Percentiles rank a stretch among this genome's conserved stretches.
These are phyloP conservation scores for Maudiozyma saulgeensis DNA, from an alignment of 805 yeast genomes.

Conservation along the genomic window DNA sequence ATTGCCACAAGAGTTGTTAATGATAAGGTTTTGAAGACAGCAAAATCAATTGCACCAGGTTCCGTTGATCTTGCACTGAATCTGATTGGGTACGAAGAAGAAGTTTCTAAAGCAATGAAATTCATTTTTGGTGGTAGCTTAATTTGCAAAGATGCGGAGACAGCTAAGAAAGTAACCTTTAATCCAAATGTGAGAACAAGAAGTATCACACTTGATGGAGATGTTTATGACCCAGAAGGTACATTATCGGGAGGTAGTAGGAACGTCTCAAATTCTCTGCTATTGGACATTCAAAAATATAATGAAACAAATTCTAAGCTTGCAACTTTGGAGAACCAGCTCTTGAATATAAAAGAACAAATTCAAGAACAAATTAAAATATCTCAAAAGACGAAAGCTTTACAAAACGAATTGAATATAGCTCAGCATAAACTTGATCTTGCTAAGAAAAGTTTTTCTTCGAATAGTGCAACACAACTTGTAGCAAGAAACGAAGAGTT, in stretches of 20 bases:
- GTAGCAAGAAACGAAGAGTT: slow-evolving; percentile 41
- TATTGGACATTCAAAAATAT: slow-evolving; percentile 57
- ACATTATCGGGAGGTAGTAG: slow-evolving; percentile 93
- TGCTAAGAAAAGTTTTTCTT: slow-evolving; percentile 44
- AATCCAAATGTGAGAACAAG: slow-evolving; percentile 71
- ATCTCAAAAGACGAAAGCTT: slow-evolving; percentile 40
- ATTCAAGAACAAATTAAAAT: slow-evolving; percentile 35
- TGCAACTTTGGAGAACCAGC: slow-evolving; percentile 34
- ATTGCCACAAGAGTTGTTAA: slow-evolving; percentile 54
- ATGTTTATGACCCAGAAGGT: slow-evolving; percentile 92
- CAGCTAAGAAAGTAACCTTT: slow-evolving; percentile 84
- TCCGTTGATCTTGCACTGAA: slow-evolving; percentile 86
- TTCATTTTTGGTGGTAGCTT: slow-evolving; percentile 87
- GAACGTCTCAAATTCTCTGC: slow-evolving; percentile 45
- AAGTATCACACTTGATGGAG: slow-evolving; percentile 87
- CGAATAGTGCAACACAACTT: slow-evolving; percentile 48
- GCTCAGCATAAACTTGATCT: slow-evolving; percentile 50
- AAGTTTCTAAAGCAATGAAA: slow-evolving; percentile 74
- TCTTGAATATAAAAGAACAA: slow-evolving; percentile 33
- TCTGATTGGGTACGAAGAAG: slow-evolving; percentile 62
- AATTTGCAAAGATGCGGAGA: slow-evolving; percentile 75
- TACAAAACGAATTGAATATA: slow-evolving; percentile 51
- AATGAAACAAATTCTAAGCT: slow-evolving; percentile 38
- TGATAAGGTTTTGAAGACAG: slow-evolving; percentile 44
- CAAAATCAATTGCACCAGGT: slow-evolving; percentile 70